phyloP scores from a whole-genome alignment of 345 rosid genomes.

The Pseudoturritis turrita region DNA sequence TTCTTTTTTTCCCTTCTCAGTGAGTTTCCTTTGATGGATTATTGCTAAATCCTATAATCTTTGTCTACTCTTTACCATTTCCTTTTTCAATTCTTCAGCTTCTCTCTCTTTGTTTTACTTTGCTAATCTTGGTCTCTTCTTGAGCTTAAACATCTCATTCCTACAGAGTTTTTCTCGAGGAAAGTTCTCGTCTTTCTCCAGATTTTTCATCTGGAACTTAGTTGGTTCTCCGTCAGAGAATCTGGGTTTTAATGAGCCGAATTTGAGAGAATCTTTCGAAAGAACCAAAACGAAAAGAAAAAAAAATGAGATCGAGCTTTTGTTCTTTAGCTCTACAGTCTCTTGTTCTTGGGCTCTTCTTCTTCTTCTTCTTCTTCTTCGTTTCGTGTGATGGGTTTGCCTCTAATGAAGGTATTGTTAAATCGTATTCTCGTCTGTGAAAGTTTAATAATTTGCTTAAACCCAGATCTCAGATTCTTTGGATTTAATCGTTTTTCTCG shows the following conservation, averaged over 20 bases:
- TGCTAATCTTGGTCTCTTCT: constrained; percentile 27
- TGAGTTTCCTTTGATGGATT: constrained; percentile 48
- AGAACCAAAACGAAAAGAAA: not conserved
- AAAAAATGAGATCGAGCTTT: constrained; percentile 21
- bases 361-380: constrained; percentile 35
- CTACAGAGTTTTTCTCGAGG: not conserved
- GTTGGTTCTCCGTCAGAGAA: not conserved
- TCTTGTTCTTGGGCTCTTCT: constrained; percentile 39
- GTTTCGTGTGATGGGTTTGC: constrained; percentile 49
- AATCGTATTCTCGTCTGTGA: not conserved
- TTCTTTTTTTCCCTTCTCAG: not conserved
- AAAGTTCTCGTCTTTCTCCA: constrained; percentile 26
- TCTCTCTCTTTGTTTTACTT: not conserved
- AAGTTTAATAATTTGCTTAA: not conserved
- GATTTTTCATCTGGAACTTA: not conserved
- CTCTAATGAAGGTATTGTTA: constrained; percentile 58
- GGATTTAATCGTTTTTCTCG: not conserved
- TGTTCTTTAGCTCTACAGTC: constrained; percentile 22
- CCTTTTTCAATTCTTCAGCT: constrained; percentile 11
- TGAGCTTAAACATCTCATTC: constrained; percentile 13
- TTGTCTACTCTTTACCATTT: constrained; percentile 3
- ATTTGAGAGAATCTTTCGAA: constrained; percentile 18
- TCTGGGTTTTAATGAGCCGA: constrained; percentile 24
- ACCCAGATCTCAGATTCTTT: constrained; percentile 55
- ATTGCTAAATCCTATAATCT: constrained; percentile 40